A percentile compares a stretch with the other conserved stretches of the same genome.
Conservation (phyloP, 371 early-diverging fungal species). For the Actinomucor elegans region DNA sequence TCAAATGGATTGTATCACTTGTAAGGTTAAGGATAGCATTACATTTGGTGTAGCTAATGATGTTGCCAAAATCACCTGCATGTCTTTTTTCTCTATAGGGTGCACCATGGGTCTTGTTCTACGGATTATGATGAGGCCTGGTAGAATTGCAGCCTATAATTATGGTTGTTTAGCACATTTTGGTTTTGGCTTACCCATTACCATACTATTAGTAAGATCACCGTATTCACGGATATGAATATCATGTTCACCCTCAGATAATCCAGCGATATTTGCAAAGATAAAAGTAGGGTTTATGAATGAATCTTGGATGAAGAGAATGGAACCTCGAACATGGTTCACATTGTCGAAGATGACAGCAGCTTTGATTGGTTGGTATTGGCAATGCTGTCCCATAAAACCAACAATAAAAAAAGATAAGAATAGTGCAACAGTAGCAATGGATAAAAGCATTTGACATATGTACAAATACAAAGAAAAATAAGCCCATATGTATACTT, state of each 20-base stretch:
- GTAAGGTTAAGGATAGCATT: slow-evolving; percentile 46
- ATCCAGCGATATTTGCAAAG: slow-evolving; percentile 59
- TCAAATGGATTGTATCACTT: slow-evolving; percentile 65
- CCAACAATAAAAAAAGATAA: too few relatives aligned
- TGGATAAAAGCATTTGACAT: too few relatives aligned
- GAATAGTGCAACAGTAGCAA: too few relatives aligned
- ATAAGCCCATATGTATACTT: too few relatives aligned
- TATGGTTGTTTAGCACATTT: not conserved
- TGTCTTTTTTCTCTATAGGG: slow-evolving; percentile 68
- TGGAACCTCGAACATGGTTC: slow-evolving; percentile 61
- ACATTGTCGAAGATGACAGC: slow-evolving; percentile 62
- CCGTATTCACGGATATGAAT: slow-evolving; percentile 85
- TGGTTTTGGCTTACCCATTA: too few relatives aligned
- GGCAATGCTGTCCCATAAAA: too few relatives aligned
- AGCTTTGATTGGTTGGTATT: too few relatives aligned
- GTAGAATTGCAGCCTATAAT: slow-evolving; percentile 65
- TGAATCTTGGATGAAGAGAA: slow-evolving; percentile 67
- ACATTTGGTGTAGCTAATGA: slow-evolving; percentile 58
- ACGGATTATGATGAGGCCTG: slow-evolving; percentile 84
- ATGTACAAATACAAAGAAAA: too few relatives aligned
- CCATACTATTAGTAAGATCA: slow-evolving; percentile 70
- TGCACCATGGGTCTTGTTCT: slow-evolving; percentile 75
- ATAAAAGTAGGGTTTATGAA: slow-evolving; percentile 56
- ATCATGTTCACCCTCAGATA: slow-evolving; percentile 80
- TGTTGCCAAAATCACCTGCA: slow-evolving; percentile 89